phyloP scores from a whole-genome alignment of 306 rosid genomes.

The Phaseolus lunatus region DNA sequence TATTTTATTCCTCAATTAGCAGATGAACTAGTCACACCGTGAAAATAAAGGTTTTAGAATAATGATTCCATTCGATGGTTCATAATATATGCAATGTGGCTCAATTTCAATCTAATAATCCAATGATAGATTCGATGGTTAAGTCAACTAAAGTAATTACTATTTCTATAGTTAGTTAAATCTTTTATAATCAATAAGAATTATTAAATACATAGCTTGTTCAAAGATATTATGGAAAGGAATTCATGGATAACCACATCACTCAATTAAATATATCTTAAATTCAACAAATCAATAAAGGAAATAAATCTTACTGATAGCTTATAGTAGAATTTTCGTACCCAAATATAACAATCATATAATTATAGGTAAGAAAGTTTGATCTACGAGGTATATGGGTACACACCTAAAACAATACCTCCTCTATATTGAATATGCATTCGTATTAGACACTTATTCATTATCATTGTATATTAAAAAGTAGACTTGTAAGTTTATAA shows the following conservation, averaged over 20 bases:
- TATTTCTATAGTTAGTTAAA: neutral
- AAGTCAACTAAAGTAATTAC: neutral
- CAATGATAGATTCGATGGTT: neutral
- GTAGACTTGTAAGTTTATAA: no score
- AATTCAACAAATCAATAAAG: neutral
- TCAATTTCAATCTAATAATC: neutral
- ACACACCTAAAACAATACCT: no score
- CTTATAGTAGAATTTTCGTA: neutral
- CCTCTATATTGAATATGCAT: no score
- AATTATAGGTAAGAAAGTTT: no score
- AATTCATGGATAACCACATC: no score
- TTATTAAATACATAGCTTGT: no score
- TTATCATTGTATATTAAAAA: no score
- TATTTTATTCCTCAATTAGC: conserved; percentile 2
- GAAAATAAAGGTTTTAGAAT: neutral
- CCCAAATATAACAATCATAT: neutral
- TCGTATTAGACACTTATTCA: no score
- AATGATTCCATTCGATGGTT: neutral
- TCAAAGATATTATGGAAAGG: no score
- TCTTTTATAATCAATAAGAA: no score
- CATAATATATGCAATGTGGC: neutral
- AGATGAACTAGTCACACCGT: conserved; percentile 10
- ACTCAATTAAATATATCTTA: no score
- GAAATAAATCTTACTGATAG: neutral
- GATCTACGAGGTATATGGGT: no score